These are phyloP conservation scores for Monosporascus ibericus DNA, from an alignment of 2,329 filamentous ascomycete species.

Conservation along the genomic window DNA sequence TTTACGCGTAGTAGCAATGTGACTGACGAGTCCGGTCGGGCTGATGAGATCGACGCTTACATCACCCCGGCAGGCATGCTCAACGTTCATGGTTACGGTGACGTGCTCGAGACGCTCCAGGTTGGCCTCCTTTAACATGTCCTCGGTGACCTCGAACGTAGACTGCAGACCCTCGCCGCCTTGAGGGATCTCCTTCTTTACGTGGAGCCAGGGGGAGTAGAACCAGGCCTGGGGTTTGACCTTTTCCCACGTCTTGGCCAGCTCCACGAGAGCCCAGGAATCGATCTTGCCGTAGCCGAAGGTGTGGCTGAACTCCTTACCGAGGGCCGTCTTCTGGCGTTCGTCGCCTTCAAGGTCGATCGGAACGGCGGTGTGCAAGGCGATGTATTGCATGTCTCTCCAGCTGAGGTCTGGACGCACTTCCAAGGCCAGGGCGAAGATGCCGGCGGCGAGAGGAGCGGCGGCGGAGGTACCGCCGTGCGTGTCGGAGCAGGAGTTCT, in stretches of 20 bases:
- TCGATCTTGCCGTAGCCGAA: conserved; percentile 97
- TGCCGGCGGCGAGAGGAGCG: conserved; percentile 84
- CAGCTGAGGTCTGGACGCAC: conserved; percentile 82
- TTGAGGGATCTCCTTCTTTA: conserved; percentile 80
- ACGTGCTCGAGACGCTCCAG: conserved; percentile 86
- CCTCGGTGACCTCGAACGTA: conserved; percentile 72
- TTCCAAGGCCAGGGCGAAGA: conserved; percentile 82
- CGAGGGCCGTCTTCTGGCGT: conserved; percentile 77
- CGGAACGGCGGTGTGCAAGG: conserved; percentile 75
- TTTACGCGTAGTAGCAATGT: conserved; percentile 71
- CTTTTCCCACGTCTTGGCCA: conserved; percentile 75
- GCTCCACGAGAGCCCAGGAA: conserved; percentile 76
- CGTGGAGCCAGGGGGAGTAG: conserved; percentile 88
- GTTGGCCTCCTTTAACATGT: conserved; percentile 78
- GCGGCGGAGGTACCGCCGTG: conserved; percentile 96
- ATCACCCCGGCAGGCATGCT: conserved; percentile 82
- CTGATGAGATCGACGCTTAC: conserved; percentile 87
- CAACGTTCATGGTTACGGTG: conserved; percentile 94
- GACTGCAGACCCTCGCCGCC: conserved; percentile 74
- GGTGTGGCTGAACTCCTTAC: conserved; percentile 85
- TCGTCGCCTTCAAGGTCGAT: conserved; percentile 66
- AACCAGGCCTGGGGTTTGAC: conserved; percentile 97
- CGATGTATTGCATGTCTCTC: conserved; percentile 91
- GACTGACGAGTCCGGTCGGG: conserved; percentile 73
- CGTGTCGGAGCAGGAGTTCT: conserved; percentile 68